phyloP scores from a whole-genome alignment of 768 basidiomycete genomes.

The Psilocybe tampanensis region DNA sequence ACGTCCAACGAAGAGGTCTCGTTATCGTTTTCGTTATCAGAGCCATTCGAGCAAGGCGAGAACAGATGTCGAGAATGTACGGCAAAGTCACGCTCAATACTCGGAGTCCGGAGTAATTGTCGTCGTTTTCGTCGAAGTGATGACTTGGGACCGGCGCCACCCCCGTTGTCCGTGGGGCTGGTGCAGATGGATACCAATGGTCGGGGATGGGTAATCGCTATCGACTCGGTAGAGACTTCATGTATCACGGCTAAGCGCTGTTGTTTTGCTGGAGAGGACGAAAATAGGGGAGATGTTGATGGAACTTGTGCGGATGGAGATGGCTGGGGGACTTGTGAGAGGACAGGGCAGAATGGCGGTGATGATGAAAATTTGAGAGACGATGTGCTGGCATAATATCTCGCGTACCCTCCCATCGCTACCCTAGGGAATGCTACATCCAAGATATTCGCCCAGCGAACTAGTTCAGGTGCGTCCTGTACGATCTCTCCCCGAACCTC shows the following conservation, averaged over 20 bases:
- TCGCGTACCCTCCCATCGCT: constrained; percentile 41
- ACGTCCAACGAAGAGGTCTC: constrained; percentile 10
- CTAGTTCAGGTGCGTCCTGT: constrained; percentile 35
- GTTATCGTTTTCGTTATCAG: constrained; percentile 11
- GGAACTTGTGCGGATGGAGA: constrained; percentile 22
- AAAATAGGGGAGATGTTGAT: constrained; percentile 20
- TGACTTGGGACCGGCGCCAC: neutral
- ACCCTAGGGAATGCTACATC: constrained; percentile 41
- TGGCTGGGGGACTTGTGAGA: constrained; percentile 19
- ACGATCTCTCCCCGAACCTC: constrained; percentile 10
- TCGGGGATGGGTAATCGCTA: constrained; percentile 14
- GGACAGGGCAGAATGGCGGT: constrained; percentile 18
- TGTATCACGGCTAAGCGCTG: constrained; percentile 24
- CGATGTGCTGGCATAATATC: constrained; percentile 33
- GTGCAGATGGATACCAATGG: constrained; percentile 12
- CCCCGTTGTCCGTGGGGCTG: neutral
- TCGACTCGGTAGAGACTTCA: constrained; percentile 27
- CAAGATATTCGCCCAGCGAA: constrained; percentile 36
- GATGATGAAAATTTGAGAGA: constrained; percentile 14
- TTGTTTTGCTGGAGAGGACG: constrained; percentile 11
- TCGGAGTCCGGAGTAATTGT: constrained; percentile 37
- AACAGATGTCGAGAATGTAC: constrained; percentile 19
- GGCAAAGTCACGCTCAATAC: constrained; percentile 37
- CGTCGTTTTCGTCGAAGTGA: constrained; percentile 33
- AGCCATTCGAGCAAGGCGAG: constrained; percentile 10